A percentile compares a stretch with the other conserved stretches of the same genome.
Evolutionary conservation across 495 filamentous ascomycete species (phyloP).

Genomic region (Penicillium paxilli): DNA sequence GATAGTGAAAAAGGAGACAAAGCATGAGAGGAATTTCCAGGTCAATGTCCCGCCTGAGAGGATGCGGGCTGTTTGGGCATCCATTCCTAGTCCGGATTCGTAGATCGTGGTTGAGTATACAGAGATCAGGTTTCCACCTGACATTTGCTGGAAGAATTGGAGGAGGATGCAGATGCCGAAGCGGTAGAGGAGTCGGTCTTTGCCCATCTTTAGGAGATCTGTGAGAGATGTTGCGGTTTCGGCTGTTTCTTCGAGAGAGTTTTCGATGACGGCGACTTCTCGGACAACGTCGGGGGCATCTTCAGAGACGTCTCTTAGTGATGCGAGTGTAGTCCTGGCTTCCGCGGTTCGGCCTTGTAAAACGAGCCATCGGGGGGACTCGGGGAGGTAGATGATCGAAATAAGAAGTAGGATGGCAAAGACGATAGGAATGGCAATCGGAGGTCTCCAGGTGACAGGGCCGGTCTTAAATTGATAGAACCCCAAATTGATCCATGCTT

Average conservation of each 20-base stretch:
- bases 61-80: conserved; percentile 8
- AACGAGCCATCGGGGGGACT: neutral
- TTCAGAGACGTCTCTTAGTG: conserved; percentile 17
- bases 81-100: conserved; percentile 13
- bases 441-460: conserved; percentile 45
- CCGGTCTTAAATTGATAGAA: conserved; percentile 36
- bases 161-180: conserved; percentile 24
- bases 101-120: conserved; percentile 23
- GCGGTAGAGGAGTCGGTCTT: conserved; percentile 21
- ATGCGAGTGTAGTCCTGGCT: conserved; percentile 14
- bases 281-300: conserved; percentile 16
- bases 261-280: conserved; percentile 31
- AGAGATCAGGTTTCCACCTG: conserved; percentile 22
- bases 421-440: conserved; percentile 21
- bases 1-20: conserved; percentile 47
- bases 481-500: conserved; percentile 40
- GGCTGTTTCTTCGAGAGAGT: conserved; percentile 26
- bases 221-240: conserved; percentile 10
- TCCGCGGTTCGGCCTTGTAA: neutral
- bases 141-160: conserved; percentile 34
- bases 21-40: conserved; percentile 40
- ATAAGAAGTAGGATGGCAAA: neutral
- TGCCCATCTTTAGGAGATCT: conserved; percentile 13
- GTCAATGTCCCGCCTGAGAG: conserved; percentile 30
- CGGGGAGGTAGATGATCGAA: neutral